Evolutionary conservation across 176 grass and related monocot species (phyloP), one percentile per base, ranked within the genome.

Genomic region (Oryza australiensis): DNA sequence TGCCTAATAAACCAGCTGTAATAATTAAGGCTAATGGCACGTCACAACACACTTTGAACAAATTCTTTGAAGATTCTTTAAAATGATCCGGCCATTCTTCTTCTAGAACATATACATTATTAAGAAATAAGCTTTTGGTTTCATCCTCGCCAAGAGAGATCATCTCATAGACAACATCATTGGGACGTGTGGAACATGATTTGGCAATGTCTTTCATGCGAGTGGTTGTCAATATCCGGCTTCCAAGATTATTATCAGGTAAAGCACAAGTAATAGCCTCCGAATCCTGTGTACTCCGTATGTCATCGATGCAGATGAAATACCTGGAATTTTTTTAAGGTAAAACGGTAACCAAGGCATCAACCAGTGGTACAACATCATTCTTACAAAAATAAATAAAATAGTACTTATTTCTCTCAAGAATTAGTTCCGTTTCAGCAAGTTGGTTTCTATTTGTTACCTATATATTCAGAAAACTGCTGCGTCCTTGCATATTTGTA

Each of bases 191-290:
- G 32, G 34, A 72, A 9, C 53, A 85, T 28, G 38, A 78, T 26
- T 22, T 27, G 13, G 83, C 66, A 8, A 85, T 2, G 48, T 78
- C 67, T 66, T 49, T 37, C 13, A 48, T 48, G 23, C 55, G 3
- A 7, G 55, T 74, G 51, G 84, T 86, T 41, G 12, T 46, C 75
- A 85, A 64, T 85, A 85, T 72, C 37, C 83, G 35, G 62, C 65
- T 71, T 22, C 23, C 26, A 34, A 34, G 33, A 34, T 34, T 34
- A 34, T 34, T 34, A 34, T 34, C 33, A 34, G 33, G 33, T 34
- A 10, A 67, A 27, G 72, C 72, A 72, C 66, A 72, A 37, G 2
- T 26, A 7, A 85, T 72, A 12, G 27, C 15, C 5, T 70, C 18
- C 26, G 5, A 78, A 37, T 10, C 34, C 1, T 14, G 11, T 48